Conservation (phyloP, 257 asterid species). For the Cordia subcordata region DNA sequence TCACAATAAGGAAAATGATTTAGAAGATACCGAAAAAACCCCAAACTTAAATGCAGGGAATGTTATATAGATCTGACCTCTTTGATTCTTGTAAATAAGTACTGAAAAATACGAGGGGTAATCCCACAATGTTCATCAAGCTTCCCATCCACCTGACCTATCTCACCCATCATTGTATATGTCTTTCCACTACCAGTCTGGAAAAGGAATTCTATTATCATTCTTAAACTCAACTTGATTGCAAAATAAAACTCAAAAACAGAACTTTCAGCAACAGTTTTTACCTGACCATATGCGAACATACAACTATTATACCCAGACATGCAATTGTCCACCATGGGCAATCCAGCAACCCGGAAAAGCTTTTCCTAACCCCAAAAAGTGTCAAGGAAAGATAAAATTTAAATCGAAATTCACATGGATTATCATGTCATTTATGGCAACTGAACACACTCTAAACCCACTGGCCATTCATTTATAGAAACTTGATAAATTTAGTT, state of each 20-base stretch:
- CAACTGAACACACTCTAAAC: neutral
- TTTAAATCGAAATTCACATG: conserved; percentile 10
- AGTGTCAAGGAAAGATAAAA: conserved; percentile 6
- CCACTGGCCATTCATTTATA: neutral
- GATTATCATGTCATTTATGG: neutral
- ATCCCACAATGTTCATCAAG: conserved; percentile 68
- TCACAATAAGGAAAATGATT: conserved; percentile 3
- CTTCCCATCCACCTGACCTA: conserved; percentile 44
- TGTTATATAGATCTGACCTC: conserved; percentile 39
- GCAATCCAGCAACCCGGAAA: conserved; percentile 74
- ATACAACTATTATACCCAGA: conserved; percentile 92
- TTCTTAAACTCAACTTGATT: neutral
- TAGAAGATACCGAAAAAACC: neutral
- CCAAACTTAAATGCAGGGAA: neutral
- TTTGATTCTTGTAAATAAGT: conserved; percentile 61
- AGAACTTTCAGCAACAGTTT: conserved; percentile 6
- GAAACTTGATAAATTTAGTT: neutral
- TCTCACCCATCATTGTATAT: conserved; percentile 87
- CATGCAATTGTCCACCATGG: conserved; percentile 94
- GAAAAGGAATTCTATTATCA: conserved; percentile 10
- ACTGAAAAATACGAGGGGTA: conserved; percentile 76
- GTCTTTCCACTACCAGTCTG: conserved; percentile 96
- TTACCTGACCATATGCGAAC: conserved; percentile 90
- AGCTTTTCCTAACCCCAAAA: conserved; percentile 49
- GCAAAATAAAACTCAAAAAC: neutral